phyloP scores from a whole-genome alignment of 2,329 filamentous ascomycete species.

The Fusarium bulbicola region DNA sequence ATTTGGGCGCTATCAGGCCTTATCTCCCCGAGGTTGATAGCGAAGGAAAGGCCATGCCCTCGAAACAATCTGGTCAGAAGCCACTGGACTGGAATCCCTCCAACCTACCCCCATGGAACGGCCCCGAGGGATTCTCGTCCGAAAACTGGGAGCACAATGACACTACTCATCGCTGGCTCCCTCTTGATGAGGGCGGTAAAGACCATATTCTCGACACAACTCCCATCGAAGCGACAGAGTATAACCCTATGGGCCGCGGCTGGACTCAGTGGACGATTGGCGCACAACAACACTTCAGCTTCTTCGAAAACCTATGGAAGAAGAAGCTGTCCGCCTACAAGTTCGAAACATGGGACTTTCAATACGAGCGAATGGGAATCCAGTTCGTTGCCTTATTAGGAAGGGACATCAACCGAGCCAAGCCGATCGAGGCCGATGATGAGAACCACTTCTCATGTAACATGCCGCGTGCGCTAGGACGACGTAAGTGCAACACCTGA shows the following conservation, averaged over 20 bases:
- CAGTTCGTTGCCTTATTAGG: conserved; percentile 65
- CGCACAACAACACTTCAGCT: conserved; percentile 58
- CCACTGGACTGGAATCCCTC: conserved; percentile 51
- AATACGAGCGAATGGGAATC: conserved; percentile 60
- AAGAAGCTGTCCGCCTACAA: conserved; percentile 57
- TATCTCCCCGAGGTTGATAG: conserved; percentile 59
- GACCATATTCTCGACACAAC: conserved; percentile 54
- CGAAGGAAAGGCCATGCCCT: conserved; percentile 25
- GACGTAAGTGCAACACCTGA: conserved; percentile 37
- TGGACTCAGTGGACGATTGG: conserved; percentile 61
- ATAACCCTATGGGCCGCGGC: conserved; percentile 55
- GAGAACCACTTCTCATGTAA: conserved; percentile 56
- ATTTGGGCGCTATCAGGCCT: conserved; percentile 60
- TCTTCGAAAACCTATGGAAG: conserved; percentile 60
- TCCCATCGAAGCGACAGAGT: conserved; percentile 59
- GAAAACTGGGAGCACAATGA: conserved; percentile 49
- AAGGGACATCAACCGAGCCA: conserved; percentile 58
- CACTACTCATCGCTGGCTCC: conserved; percentile 61
- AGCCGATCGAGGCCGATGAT: conserved; percentile 56
- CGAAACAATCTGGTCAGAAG: conserved; percentile 37
- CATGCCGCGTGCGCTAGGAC: conserved; percentile 50
- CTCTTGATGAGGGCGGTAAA: conserved; percentile 44
- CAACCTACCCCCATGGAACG: conserved; percentile 47
- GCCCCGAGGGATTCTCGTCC: conserved; percentile 42
- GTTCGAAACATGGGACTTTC: conserved; percentile 59